Evolutionary conservation across 164 flowering plant species (phyloP), one percentile per base, ranked within the genome.

Genomic region (Warburgia ugandensis): DNA sequence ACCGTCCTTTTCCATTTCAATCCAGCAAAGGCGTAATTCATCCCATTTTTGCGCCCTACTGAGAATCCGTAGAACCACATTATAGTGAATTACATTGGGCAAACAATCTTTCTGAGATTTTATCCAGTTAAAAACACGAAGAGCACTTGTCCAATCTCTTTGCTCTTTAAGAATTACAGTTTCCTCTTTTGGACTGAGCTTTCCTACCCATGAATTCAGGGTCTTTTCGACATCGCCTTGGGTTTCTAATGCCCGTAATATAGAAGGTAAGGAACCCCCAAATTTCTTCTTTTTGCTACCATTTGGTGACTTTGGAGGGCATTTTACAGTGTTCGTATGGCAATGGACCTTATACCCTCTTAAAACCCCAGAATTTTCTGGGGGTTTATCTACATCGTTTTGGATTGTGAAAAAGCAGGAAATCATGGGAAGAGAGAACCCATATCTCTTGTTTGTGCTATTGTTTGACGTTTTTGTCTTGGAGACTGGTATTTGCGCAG

Each of bases 141-240:
- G 12, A 28, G 78, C 73, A 31, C 73, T 74, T 21, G 64, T 67
- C 87, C 95, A 91, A 35, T 70, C 68, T 0, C 73, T 56, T 73
- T 78, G 98, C 55, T 78, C 86, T 58, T 81, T 87, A n/a, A 91
- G 79, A 56, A 84, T 66, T n/a, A 84, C 73, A 26, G 98, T 91
- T 59, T 74, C 85, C 41, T 84, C 96, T 58, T 79, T 91, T 14
- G 96, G 79, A 50, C 61, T 79, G 42, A 86, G 70, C 51, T 73
- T 69, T 53, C 74, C 74, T 29, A 68, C 38, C 55, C 61, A 70
- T 5, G 68, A 67, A 60, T 33, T 52, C 36, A 90, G 76, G 46
- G 72, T 50, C 35, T 68, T 67, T 16, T 64, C 76, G 1, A 82
- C 31, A 49, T 84, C 79, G 9, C 52, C 60, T 6, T 63, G 65